These are phyloP conservation scores for Chiua virens DNA, from an alignment of 768 basidiomycete species.

Conservation along the genomic window DNA sequence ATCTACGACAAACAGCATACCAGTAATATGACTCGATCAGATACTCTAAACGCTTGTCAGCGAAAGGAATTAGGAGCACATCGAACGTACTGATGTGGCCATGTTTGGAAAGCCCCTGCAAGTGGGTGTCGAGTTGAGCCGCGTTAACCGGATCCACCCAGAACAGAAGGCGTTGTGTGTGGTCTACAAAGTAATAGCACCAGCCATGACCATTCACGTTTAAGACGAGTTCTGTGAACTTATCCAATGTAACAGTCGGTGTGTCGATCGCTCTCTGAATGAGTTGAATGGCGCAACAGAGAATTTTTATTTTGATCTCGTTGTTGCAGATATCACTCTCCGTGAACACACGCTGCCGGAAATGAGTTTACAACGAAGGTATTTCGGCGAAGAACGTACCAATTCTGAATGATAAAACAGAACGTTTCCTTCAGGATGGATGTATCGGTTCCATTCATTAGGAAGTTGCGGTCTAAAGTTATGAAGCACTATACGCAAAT, in stretches of 20 bases:
- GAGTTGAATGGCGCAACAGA: slow-evolving; percentile 6
- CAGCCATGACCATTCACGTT: too few relatives aligned
- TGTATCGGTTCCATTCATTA: slow-evolving; percentile 4
- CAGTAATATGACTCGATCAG: slow-evolving; percentile 5
- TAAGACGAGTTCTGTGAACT: slow-evolving; percentile 1
- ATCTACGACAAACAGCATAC: neutral
- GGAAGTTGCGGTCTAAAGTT: neutral
- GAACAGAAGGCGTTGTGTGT: too few relatives aligned
- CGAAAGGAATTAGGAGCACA: neutral
- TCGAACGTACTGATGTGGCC: neutral
- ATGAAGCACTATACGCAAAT: neutral
- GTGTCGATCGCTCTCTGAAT: neutral
- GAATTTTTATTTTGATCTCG: neutral
- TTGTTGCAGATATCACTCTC: slow-evolving; percentile 4
- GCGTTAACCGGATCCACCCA: too few relatives aligned
- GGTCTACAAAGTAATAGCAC: too few relatives aligned
- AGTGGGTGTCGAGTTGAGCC: too few relatives aligned
- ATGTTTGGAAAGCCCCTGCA: too few relatives aligned
- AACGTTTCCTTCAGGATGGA: neutral
- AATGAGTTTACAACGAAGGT: too few relatives aligned
- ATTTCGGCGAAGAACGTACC: too few relatives aligned
- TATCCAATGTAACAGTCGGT: neutral
- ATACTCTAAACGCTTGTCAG: neutral
- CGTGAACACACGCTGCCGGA: slow-evolving; percentile 14
- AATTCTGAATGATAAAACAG: neutral